Percentiles rank a stretch among this genome's conserved stretches.
Conservation (phyloP, 352 stramenopile genomes). For the Pythium dissimile region DNA sequence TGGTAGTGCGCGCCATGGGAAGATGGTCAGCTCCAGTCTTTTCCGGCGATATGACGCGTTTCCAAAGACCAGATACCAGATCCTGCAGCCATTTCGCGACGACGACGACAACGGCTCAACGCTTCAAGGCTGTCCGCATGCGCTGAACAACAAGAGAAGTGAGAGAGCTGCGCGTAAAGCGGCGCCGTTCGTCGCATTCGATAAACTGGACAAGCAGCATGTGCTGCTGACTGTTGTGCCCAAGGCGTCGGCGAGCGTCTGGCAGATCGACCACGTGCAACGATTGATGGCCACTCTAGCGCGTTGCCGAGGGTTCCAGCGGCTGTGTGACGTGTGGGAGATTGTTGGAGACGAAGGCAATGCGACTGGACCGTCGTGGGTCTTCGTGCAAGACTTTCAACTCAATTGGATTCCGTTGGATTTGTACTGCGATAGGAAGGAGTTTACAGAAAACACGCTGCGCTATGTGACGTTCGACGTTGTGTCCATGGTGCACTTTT, state of each 20-base stretch:
- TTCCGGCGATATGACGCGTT: constrained; percentile 18
- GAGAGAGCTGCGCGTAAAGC: background rate
- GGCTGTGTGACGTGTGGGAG: constrained; percentile 46
- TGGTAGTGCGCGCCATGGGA: background rate
- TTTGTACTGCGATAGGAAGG: constrained; percentile 21
- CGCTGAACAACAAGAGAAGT: background rate
- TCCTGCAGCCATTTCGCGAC: constrained; percentile 8
- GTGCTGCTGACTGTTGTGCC: constrained; percentile 18
- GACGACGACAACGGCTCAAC: background rate
- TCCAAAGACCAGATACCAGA: constrained; percentile 4
- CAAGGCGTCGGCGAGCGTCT: constrained; percentile 18
- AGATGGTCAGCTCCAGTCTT: background rate
- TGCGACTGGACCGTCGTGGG: constrained; percentile 24
- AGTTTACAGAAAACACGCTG: constrained; percentile 43
- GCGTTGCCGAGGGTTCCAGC: constrained; percentile 38
- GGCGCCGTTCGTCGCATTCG: constrained; percentile 10
- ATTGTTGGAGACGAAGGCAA: background rate
- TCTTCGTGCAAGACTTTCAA: constrained; percentile 53
- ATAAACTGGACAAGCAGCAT: constrained; percentile 4
- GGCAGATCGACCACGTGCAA: constrained; percentile 46
- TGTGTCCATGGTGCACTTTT: constrained; percentile 48
- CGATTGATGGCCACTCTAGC: constrained; percentile 31
- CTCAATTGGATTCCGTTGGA: constrained; percentile 29
- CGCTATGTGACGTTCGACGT: constrained; percentile 49
- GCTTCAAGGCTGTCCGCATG: background rate